Percentiles rank a stretch among this genome's conserved stretches.
These are phyloP conservation scores for Chloromonas sp. DNA, from an alignment of 163 green algal genomes.

Conservation along the genomic window DNA sequence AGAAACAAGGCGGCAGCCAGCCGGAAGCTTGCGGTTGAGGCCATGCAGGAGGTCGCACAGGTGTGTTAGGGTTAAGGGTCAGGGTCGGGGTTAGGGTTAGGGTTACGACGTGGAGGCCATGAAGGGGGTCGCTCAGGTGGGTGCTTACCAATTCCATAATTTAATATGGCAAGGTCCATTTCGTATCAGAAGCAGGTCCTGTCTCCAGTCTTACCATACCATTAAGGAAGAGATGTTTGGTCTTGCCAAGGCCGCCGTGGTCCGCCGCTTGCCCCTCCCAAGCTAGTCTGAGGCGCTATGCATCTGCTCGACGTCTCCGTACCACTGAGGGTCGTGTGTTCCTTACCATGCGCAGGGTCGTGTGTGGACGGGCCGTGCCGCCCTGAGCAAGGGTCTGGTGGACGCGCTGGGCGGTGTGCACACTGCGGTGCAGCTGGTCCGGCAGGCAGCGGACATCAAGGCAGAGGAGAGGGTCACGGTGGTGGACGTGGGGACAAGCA, in stretches of 20 bases:
- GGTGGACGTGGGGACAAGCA: conserved; percentile 47
- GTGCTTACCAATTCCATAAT: background rate
- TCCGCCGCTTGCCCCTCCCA: background rate
- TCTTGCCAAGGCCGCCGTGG: background rate
- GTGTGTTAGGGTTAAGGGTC: background rate
- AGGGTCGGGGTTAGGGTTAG: background rate
- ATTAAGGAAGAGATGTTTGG: background rate
- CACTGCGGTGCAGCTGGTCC: background rate
- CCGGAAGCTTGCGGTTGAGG: conserved; percentile 65
- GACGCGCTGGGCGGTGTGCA: conserved; percentile 80
- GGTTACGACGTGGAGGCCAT: background rate
- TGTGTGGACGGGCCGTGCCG: conserved; percentile 79
- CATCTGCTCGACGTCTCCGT: background rate
- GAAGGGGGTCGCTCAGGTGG: background rate
- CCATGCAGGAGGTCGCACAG: conserved; percentile 69
- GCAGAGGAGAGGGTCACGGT: conserved; percentile 46
- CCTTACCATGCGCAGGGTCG: conserved; percentile 61
- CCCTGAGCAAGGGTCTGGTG: conserved; percentile 64
- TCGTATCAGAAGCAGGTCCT: too few species aligned
- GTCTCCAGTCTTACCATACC: too few species aligned
- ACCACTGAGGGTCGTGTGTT: background rate
- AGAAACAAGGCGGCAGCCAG: conserved; percentile 70
- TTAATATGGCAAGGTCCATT: too few species aligned
- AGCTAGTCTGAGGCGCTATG: background rate
- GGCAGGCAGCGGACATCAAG: conserved; percentile 22